Evolutionary conservation across 495 filamentous ascomycete genomes (phyloP), one percentile per base, ranked within the genome.

Genomic region (Trichoderma gamsii): DNA sequence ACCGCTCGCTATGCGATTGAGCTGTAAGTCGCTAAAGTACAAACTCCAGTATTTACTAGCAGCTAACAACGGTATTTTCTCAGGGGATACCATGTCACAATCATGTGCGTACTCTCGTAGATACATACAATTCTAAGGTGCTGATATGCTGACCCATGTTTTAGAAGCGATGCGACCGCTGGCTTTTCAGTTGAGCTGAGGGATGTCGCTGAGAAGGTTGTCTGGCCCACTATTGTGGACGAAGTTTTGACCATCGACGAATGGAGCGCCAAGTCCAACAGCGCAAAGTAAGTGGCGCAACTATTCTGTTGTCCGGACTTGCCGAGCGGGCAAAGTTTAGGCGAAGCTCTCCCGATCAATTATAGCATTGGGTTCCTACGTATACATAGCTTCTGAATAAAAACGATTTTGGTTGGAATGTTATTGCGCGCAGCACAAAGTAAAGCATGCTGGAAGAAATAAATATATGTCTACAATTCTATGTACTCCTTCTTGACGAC

Each of bases 1-100:
- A 75, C 73, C 7, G 69, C 73, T 27, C 61, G 73, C 32, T 71
- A 66, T 64, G 73, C 73, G 3, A 23, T 61, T 61, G 56, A 61
- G 7, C 11, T 61, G 56, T 61, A 32, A 61, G 56, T 61, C 27
- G 4, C 9, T 4, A 0, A 32, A 11, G 29, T 3, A 12, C 29
- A 16, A n/a, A 21, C 6, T 11, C 25, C 2, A 3, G 21, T 25
- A 25, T 23, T 1, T 21, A n/a, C 6, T n/a, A 23, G 18, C 25
- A 4, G 21, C 51, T 56, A 25, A 56, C 51, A 12, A 25, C 2
- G 21, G n/a, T 25, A 18, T 11, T 21, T 18, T 16, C 16, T 15
- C 9, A 61, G 56, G 25, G 56, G 56, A 12, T 61, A 61, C 13
- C 56, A 61, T 32, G 27, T 32, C 27, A 61, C 56, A 4, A 61